Evolutionary conservation across 1,284 basidiomycete species (phyloP).

Genomic region (Apiotrichum mycotoxinovorans): DNA sequence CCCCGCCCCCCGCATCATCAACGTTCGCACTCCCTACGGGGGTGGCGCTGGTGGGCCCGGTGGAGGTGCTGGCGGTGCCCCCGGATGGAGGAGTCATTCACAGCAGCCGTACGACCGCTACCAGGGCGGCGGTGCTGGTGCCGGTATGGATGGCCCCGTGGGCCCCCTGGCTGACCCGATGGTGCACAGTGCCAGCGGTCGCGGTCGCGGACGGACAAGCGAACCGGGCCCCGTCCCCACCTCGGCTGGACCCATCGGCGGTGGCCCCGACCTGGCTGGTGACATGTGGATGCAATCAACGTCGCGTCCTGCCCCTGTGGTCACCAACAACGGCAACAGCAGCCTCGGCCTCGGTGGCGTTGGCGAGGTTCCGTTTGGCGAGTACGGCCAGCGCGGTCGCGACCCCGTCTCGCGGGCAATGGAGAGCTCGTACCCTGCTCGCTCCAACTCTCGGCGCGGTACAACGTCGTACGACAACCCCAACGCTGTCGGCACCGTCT

Average conservation of each 20-base stretch:
- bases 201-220: constrained; percentile 31
- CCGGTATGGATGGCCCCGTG: constrained; percentile 5
- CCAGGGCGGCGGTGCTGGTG: constrained; percentile 3
- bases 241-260: not conserved
- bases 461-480: constrained; percentile 33
- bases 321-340: constrained; percentile 4
- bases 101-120: constrained; percentile 42
- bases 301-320: not conserved
- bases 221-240: constrained; percentile 7
- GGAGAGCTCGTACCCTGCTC: constrained; percentile 9
- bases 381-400: constrained; percentile 16
- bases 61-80: constrained; percentile 13
- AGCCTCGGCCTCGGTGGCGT: constrained; percentile 30
- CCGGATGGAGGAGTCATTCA: constrained; percentile 40
- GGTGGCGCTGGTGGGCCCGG: constrained; percentile 16
- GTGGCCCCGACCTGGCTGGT: not conserved
- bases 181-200: constrained; percentile 5
- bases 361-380: constrained; percentile 20
- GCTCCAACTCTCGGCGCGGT: constrained; percentile 6
- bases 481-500: constrained; percentile 42
- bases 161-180: constrained; percentile 18
- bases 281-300: constrained; percentile 4
- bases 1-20: constrained; percentile 44
- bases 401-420: constrained; percentile 8
- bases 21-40: constrained; percentile 26